Evolutionary conservation across 2,329 filamentous ascomycete species (phyloP).

Genomic region (Plectosphaerella sp.): DNA sequence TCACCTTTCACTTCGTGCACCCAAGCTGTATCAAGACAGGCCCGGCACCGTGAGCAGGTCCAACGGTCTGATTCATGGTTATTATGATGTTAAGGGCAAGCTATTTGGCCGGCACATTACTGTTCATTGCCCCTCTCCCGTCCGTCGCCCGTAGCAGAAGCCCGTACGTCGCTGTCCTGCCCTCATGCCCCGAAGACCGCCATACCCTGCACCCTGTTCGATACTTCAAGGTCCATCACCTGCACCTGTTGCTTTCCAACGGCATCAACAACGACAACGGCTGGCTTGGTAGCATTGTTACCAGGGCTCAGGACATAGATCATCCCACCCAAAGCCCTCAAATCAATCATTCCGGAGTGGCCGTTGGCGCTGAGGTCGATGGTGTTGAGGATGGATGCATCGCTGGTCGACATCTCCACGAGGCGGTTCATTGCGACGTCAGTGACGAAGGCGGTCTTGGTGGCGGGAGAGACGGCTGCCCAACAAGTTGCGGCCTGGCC

Average conservation of each 20-base stretch:
- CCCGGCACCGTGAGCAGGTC: no score
- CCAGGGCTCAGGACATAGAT: conserved; percentile 54
- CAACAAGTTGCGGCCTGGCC: conserved; percentile 56
- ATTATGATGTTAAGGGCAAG: no score
- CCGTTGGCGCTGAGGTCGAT: conserved; percentile 39
- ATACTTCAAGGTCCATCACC: conserved; percentile 1
- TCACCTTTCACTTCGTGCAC: no score
- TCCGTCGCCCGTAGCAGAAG: no score
- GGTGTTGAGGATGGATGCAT: conserved; percentile 39
- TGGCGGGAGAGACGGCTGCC: conserved; percentile 43
- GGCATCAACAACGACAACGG: conserved; percentile 32
- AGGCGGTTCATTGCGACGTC: conserved; percentile 49
- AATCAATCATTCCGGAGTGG: conserved; percentile 51
- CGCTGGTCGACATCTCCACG: conserved; percentile 48
- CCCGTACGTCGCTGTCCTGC: no score
- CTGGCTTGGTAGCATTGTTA: conserved; percentile 34
- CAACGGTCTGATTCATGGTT: no score
- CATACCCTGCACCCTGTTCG: conserved; percentile 8
- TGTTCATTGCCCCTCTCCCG: no score
- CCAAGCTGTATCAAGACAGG: no score
- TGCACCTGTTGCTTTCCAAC: conserved; percentile 4
- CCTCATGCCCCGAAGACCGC: not conserved
- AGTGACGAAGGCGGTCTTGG: conserved; percentile 51
- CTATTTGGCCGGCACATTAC: no score
- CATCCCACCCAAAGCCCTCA: conserved; percentile 46